Base-by-base conservation (phyloP, 805 yeast species). In the Nakazawaea wickerhamii region DNA sequence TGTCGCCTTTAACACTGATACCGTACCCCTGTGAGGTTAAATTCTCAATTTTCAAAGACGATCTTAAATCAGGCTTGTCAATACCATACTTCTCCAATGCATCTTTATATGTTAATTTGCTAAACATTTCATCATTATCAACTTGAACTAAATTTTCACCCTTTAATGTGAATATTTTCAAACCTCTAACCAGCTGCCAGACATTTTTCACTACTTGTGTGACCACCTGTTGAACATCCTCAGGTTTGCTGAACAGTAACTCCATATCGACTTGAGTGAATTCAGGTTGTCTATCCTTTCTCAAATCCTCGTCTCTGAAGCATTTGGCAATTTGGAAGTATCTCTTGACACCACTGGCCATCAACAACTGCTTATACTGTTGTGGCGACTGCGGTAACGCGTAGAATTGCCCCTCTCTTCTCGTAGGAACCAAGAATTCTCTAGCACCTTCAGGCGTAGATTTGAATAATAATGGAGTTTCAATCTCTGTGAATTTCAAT, bases 361-460 rank as follows among this genome's bases (percentile, higher is more conserved):
- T 93, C 26, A 93, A 66, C 31, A 93, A 67, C 61, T 93, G 99
- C 57, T 93, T 93, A 58, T 91, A 93, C 58, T 93, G 99, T 58
- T 93, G 99, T 0, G 99, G 99, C 13, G 96, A 87, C 60, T 93
- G 99, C 0, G 98, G 97, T 22, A 93, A 68, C 0, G 99, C 97
- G 59, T 91, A 93, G 60, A 85, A 84, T 15, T 61, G 55, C 21
- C 68, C 63, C 1, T 64, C 57, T 13, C 73, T 64, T 50, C 98
- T 71, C 0, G 97, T 87, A 1, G 99, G 99, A 0, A 93, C 97
- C 37, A 93, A 62, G 58, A 91, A 93, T 61, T 93, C 99, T 30
- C 95, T 71, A 1, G 99, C 99, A 13, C 99, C 99, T 61, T 93
- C 99, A 0, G 99, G 99, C 0, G 99, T 93, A 1, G 96, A 85